phyloP scores from a whole-genome alignment of 768 basidiomycete species.

The Coprinellus micaceus region DNA sequence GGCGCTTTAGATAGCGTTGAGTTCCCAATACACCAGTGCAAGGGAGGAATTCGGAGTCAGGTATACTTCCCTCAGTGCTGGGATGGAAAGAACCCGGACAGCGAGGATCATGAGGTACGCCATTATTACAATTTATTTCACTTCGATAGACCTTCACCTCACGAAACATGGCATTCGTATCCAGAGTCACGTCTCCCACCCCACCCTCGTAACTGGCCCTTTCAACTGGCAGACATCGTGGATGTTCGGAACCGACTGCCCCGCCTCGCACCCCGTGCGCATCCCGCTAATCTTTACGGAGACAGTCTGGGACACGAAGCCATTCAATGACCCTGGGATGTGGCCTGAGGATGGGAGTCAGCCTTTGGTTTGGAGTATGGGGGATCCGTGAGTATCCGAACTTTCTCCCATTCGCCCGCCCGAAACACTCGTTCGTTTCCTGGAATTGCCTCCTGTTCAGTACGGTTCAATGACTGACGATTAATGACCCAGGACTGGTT shows the following conservation, averaged over 20 bases:
- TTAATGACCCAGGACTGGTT: conserved; percentile 1
- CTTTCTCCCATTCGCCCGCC: not conserved
- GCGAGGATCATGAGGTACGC: conserved; percentile 5
- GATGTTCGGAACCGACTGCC: conserved; percentile 10
- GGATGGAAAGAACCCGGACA: conserved; percentile 10
- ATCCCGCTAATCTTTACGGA: conserved; percentile 13
- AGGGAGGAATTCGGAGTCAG: conserved; percentile 7
- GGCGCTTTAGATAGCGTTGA: conserved; percentile 7
- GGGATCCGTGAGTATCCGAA: conserved; percentile 11
- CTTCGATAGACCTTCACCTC: too few relatives aligned
- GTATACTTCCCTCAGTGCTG: conserved; percentile 14
- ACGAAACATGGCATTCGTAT: not conserved
- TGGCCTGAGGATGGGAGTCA: conserved; percentile 12
- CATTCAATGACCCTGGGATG: conserved; percentile 5
- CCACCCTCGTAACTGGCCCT: not conserved
- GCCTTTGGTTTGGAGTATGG: conserved; percentile 15
- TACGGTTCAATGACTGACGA: too few relatives aligned
- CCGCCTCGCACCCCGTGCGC: conserved; percentile 10
- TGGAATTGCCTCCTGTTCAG: too few relatives aligned
- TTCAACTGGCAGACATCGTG: not conserved
- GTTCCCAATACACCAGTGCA: not conserved
- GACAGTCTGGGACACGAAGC: conserved; percentile 13
- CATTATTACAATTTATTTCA: too few relatives aligned
- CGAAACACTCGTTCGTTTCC: too few relatives aligned
- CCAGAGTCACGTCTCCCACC: conserved; percentile 10